A percentile compares a stretch with the other conserved stretches of the same genome.
phyloP scores from a whole-genome alignment of 2,329 filamentous ascomycete species.

The Teratosphaeriaceae sp. region DNA sequence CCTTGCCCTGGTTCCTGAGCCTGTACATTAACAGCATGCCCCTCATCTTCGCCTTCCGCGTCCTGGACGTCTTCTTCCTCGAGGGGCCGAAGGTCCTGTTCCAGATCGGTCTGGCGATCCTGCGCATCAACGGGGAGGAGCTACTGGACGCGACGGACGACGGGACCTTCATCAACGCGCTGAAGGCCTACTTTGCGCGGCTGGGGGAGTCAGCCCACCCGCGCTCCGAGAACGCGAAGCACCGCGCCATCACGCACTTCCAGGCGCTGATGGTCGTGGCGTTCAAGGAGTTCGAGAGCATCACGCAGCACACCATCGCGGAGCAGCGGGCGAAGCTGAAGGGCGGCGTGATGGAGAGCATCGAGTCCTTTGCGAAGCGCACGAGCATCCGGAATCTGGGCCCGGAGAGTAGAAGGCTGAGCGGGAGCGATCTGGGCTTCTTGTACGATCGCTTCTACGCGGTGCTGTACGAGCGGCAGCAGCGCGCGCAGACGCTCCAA shows the following conservation, averaged over 20 bases:
- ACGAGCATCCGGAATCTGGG: slow-evolving; percentile 94
- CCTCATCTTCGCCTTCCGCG: slow-evolving; percentile 91
- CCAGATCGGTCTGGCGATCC: slow-evolving; percentile 92
- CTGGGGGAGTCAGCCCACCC: slow-evolving; percentile 95
- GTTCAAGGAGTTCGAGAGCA: slow-evolving; percentile 95
- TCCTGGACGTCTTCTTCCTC: slow-evolving; percentile 95
- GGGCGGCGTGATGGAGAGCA: slow-evolving; percentile 86
- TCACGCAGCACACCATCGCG: slow-evolving; percentile 86
- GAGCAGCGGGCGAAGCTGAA: slow-evolving; percentile 90
- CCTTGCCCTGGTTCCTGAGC: slow-evolving; percentile 94
- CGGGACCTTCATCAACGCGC: slow-evolving; percentile 89
- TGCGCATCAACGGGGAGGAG: slow-evolving; percentile 95
- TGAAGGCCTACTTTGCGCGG: slow-evolving; percentile 90
- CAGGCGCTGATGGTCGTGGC: slow-evolving; percentile 99
- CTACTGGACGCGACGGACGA: slow-evolving; percentile 89
- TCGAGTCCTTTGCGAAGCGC: slow-evolving; percentile 94
- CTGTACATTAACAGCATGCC: slow-evolving; percentile 99
- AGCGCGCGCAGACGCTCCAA: slow-evolving; percentile 68
- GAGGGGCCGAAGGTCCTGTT: slow-evolving; percentile 97
- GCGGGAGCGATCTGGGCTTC: slow-evolving; percentile 75
- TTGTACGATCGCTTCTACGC: slow-evolving; percentile 94
- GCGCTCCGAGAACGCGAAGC: slow-evolving; percentile 88
- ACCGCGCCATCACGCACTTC: slow-evolving; percentile 89
- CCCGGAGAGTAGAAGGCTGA: slow-evolving; percentile 88
- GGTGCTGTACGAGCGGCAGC: slow-evolving; percentile 84